Evolutionary conservation across 2,329 filamentous ascomycete species (phyloP).

Genomic region (Venturia effusa): DNA sequence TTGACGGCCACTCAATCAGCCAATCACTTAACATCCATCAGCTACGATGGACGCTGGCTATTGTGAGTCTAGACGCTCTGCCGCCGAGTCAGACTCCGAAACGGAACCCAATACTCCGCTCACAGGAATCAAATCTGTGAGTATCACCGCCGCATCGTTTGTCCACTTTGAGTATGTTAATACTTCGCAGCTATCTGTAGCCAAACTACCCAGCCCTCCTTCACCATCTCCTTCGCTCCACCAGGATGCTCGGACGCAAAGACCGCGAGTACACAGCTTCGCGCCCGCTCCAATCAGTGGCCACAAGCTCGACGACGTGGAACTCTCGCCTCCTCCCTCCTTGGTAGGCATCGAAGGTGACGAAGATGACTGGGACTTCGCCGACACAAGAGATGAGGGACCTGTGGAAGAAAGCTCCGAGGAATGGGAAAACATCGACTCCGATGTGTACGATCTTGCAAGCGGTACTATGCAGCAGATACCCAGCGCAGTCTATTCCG

Average conservation of each 20-base stretch:
- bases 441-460: background rate
- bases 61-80: background rate
- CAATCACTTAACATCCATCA: background rate
- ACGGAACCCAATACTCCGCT: background rate
- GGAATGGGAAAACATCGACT: conserved; percentile 4
- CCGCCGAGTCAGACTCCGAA: background rate
- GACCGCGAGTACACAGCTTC: background rate
- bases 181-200: background rate
- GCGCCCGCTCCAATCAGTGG: background rate
- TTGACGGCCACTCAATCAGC: background rate
- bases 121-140: background rate
- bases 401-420: background rate
- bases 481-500: background rate
- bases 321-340: background rate
- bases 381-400: background rate
- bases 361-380: background rate
- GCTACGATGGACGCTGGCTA: background rate
- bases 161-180: background rate
- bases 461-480: background rate
- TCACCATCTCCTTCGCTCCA: background rate
- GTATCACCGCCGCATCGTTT: background rate
- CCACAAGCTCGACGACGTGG: background rate
- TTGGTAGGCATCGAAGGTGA: background rate
- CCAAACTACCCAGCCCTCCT: background rate
- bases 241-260: background rate